Evolutionary conservation across 2,329 filamentous ascomycete genomes (phyloP), one percentile per base, ranked within the genome.

Genomic region (Colletotrichum phormii): DNA sequence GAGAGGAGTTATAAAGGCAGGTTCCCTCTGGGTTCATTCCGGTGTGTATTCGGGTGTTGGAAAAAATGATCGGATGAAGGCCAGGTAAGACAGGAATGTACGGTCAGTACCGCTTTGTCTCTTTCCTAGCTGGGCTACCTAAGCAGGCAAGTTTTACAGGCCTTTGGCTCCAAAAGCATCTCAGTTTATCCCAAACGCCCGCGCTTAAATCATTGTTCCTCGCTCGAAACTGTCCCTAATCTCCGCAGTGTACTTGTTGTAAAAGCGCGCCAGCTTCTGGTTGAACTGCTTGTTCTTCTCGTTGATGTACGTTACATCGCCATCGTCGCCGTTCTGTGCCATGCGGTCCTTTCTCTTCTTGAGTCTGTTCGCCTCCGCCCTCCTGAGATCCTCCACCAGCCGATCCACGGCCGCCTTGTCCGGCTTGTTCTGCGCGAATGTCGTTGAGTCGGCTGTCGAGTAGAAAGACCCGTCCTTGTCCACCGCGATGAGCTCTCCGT

Each of bases 201-300:
- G 42, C 53, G 26, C 42, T 88, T 80, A 98, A 82, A 98, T 97
- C 89, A 97, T 97, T 4, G 97, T 98, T 22, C 97, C 97, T 75
- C 97, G 90, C 89, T 99, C 97, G 82, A 99, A 99, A 83, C 94
- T 98, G 80, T 99, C 97, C 80, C 97, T 89, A 78, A 99, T 98
- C 82, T 99, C 97, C 37, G 94, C 91, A 58, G 97, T 99, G 83
- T 99, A 99, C 87, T 98, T 97, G 86, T 99, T 97, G 85, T 99
- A 99, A 86, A 98, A 99, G 76, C 97, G 89, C 66, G 93, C 88
- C 82, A 99, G 87, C 86, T 99, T 98, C 86, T 97, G 92, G 90
- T 99, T 99, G 87, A 99, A 99, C 88, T 98, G 95, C 88, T 98
- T 98, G 88, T 99, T 99, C 92, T 99, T 98, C 85, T 98, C 95